These are phyloP conservation scores for Apiospora marii DNA, from an alignment of 2,329 filamentous ascomycete genomes.

Conservation along the genomic window DNA sequence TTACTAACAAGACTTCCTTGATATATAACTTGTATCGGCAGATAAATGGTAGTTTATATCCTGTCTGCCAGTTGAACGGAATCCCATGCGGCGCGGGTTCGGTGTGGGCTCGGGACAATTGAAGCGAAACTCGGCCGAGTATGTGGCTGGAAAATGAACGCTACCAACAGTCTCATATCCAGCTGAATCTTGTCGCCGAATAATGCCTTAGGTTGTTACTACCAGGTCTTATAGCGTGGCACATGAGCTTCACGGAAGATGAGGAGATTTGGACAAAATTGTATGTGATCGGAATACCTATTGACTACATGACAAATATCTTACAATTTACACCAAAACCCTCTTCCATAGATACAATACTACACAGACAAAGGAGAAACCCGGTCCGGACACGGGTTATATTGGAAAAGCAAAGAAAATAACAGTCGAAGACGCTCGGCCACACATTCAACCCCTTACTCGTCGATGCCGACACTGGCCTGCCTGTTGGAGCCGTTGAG, in stretches of 20 bases:
- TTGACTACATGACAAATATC: neutral
- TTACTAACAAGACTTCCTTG: neutral
- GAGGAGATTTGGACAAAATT: neutral
- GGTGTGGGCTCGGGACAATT: neutral
- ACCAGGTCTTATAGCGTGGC: neutral
- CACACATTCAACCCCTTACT: neutral
- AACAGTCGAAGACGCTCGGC: neutral
- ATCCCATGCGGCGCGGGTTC: neutral
- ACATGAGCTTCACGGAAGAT: neutral
- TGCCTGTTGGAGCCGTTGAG: neutral
- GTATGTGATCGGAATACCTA: neutral
- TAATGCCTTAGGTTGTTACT: neutral
- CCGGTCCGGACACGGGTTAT: neutral
- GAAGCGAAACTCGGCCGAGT: neutral
- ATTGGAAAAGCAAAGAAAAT: neutral
- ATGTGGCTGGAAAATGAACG: neutral
- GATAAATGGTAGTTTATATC: too few relatives aligned
- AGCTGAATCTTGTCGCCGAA: neutral
- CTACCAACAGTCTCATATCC: neutral
- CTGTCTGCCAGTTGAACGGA: neutral
- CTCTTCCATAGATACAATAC: neutral
- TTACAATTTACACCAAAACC: neutral
- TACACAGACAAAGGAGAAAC: neutral
- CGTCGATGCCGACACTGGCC: neutral
- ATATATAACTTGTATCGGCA: neutral